Conservation (phyloP, 73 alveolate species). For the Uronychia binucleata region DNA sequence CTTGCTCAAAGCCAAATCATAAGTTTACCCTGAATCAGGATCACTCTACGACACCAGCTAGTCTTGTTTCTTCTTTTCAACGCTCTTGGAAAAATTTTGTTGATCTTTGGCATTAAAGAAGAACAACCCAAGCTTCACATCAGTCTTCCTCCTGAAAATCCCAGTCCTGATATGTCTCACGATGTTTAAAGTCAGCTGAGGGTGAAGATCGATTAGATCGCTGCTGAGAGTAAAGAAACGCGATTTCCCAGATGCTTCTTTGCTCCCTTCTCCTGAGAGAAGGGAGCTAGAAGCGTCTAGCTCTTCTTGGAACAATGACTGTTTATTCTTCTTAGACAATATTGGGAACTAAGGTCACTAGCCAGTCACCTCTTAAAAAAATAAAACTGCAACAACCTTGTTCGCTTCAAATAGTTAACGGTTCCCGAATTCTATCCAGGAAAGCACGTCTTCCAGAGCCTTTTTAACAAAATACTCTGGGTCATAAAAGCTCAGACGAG, state of each 20-base stretch:
- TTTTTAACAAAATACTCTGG: background rate
- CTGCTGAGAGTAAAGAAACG: background rate
- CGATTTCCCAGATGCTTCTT: background rate
- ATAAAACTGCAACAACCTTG: background rate
- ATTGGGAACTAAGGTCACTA: background rate
- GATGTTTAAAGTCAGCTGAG: conserved; percentile 12
- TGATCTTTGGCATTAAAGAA: background rate
- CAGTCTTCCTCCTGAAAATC: background rate
- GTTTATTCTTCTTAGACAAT: background rate
- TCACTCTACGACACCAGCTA: too few relatives aligned
- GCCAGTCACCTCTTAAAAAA: background rate
- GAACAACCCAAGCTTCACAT: background rate
- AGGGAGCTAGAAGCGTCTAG: background rate
- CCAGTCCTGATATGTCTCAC: background rate
- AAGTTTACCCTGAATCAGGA: background rate
- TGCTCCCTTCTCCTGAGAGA: conserved; percentile 4
- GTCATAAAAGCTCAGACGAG: conserved; percentile 7
- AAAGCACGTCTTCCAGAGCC: background rate
- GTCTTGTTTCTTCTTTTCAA: background rate
- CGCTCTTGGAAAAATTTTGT: background rate
- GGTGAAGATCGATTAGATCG: conserved; percentile 9
- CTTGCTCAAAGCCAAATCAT: background rate
- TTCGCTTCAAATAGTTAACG: conserved; percentile 6
- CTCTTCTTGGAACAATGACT: background rate
- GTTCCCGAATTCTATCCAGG: background rate